A percentile compares a stretch with the other conserved stretches of the same genome.
phyloP scores from a whole-genome alignment of 352 stramenopile species.

The Phytophthora litchii region DNA sequence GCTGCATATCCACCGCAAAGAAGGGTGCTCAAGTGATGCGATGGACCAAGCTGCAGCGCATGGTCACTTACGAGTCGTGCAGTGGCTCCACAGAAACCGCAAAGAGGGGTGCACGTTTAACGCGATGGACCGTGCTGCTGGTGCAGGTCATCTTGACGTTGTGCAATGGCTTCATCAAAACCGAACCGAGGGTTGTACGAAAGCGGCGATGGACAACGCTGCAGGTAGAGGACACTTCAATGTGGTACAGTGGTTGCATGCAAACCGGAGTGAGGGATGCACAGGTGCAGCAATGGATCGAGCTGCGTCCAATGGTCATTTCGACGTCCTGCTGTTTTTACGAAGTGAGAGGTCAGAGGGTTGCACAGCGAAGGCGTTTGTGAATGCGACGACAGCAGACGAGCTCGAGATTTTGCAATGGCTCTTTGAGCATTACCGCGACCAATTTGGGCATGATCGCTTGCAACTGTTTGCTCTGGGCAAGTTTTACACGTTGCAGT shows the following conservation, averaged over 20 bases:
- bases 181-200: slow-evolving; percentile 34
- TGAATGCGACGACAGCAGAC: slow-evolving; percentile 39
- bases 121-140: slow-evolving; percentile 37
- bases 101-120: slow-evolving; percentile 39
- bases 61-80: slow-evolving; percentile 33
- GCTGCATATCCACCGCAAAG: slow-evolving; percentile 29
- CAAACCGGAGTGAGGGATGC: slow-evolving; percentile 36
- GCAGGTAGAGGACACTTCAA: slow-evolving; percentile 33
- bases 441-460: slow-evolving; percentile 38
- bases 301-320: slow-evolving; percentile 40
- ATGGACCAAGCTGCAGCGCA: slow-evolving; percentile 40
- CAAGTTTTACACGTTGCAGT: slow-evolving; percentile 47
- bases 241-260: slow-evolving; percentile 39
- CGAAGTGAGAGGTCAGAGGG: slow-evolving; percentile 28
- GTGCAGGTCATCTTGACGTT: slow-evolving; percentile 30
- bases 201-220: slow-evolving; percentile 34
- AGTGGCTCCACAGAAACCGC: slow-evolving; percentile 39
- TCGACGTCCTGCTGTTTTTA: slow-evolving; percentile 48
- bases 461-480: slow-evolving; percentile 40
- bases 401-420: slow-evolving; percentile 48
- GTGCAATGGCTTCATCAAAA: slow-evolving; percentile 37
- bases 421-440: slow-evolving; percentile 38
- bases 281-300: slow-evolving; percentile 39
- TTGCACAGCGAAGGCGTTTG: slow-evolving; percentile 39
- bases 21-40: slow-evolving; percentile 34